Evolutionary conservation across 176 grass and related monocot species (phyloP).

Genomic region (Cenchrus americanus): DNA sequence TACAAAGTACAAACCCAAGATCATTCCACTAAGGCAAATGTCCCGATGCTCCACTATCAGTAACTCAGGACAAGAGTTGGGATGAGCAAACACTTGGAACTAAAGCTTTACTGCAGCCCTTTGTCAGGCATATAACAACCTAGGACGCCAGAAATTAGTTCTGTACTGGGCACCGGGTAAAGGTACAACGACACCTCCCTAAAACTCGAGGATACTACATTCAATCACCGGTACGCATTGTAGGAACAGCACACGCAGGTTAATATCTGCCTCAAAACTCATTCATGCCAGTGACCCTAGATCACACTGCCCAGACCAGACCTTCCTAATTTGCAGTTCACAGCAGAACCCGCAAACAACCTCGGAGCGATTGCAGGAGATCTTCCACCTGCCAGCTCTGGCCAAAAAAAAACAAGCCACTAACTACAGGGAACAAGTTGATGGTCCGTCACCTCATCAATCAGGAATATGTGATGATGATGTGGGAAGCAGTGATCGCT

Average conservation of each 20-base stretch:
- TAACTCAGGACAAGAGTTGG: neutral
- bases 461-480: slow-evolving; percentile 47
- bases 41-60: slow-evolving; percentile 7
- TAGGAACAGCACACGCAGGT: slow-evolving; percentile 37
- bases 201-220: slow-evolving; percentile 69
- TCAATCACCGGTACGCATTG: slow-evolving; percentile 43
- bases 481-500: slow-evolving; percentile 31
- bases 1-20: neutral
- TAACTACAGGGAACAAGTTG: slow-evolving; percentile 32
- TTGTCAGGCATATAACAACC: slow-evolving; percentile 47
- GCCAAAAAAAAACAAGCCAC: slow-evolving; percentile 45
- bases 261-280: slow-evolving; percentile 35
- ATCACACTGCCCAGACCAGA: neutral
- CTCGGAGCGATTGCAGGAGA: slow-evolving; percentile 49
- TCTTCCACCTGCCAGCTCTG: slow-evolving; percentile 48
- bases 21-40: neutral
- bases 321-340: slow-evolving; percentile 35
- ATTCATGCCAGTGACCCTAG: slow-evolving; percentile 26
- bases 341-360: slow-evolving; percentile 33
- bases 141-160: slow-evolving; percentile 50
- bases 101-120: slow-evolving; percentile 29
- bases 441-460: slow-evolving; percentile 39
- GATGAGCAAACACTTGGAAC: slow-evolving; percentile 32
- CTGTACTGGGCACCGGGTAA: slow-evolving; percentile 47
- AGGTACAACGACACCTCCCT: slow-evolving; percentile 49